Percentiles rank a stretch among this genome's conserved stretches.
These are phyloP conservation scores for Rhinocladiella mackenziei DNA, from an alignment of 2,329 filamentous ascomycete genomes.

Conservation along the genomic window DNA sequence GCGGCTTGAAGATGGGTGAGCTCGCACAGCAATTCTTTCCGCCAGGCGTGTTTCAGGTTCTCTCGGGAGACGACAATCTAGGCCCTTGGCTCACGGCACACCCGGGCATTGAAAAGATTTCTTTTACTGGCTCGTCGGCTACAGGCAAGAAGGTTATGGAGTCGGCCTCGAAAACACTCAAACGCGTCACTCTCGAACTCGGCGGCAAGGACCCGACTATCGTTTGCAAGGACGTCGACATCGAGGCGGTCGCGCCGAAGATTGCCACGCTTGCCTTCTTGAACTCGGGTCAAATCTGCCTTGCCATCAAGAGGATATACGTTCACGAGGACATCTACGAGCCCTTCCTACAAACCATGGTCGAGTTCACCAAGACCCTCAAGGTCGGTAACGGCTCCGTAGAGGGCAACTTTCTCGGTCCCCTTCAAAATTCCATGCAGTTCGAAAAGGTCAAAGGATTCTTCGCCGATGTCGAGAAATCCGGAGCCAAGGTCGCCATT, in stretches of 20 bases:
- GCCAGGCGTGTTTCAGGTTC: conserved; percentile 57
- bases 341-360: conserved; percentile 46
- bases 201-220: conserved; percentile 60
- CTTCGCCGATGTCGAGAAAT: conserved; percentile 52
- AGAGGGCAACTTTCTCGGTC: conserved; percentile 53
- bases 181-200: conserved; percentile 59
- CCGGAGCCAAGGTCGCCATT: conserved; percentile 52
- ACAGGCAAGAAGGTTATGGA: conserved; percentile 59
- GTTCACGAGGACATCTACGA: conserved; percentile 54
- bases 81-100: conserved; percentile 57
- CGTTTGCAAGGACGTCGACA: conserved; percentile 55
- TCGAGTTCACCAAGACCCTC: conserved; percentile 34
- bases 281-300: conserved; percentile 56
- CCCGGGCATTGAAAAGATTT: conserved; percentile 57
- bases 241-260: conserved; percentile 48
- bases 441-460: conserved; percentile 57
- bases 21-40: conserved; percentile 57
- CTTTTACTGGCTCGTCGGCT: conserved; percentile 58
- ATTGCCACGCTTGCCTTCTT: conserved; percentile 51
- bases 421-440: conserved; percentile 63
- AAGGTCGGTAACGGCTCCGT: conserved; percentile 34
- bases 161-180: conserved; percentile 53
- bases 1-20: conserved; percentile 55
- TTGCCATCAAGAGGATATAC: conserved; percentile 54
- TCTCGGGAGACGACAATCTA: conserved; percentile 58